Conservation (phyloP, 192 early-diverging fungal genomes). For the Chytriomyces sp. region DNA sequence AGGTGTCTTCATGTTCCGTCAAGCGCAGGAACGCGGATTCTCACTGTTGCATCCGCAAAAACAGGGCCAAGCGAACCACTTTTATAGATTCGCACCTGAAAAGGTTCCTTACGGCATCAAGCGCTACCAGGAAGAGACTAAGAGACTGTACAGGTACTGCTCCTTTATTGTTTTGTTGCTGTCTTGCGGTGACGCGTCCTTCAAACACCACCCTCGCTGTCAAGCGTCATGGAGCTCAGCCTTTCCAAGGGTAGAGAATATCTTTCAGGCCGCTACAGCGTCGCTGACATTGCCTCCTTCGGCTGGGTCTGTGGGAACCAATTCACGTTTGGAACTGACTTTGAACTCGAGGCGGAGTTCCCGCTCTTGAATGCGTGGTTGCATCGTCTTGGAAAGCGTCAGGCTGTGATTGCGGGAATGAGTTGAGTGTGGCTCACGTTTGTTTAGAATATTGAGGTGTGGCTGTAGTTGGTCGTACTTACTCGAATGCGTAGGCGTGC, state of each 20-base stretch:
- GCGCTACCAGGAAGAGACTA: slow-evolving; percentile 59
- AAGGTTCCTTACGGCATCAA: slow-evolving; percentile 55
- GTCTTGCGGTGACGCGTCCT: neutral
- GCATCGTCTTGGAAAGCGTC: slow-evolving; percentile 37
- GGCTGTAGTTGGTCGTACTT: too few relatives aligned
- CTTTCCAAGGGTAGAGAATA: slow-evolving; percentile 22
- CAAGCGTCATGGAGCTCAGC: slow-evolving; percentile 32
- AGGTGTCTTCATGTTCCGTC: neutral
- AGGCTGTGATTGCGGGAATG: slow-evolving; percentile 45
- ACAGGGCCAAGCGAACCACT: slow-evolving; percentile 57
- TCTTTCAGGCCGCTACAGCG: slow-evolving; percentile 39
- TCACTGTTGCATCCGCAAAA: too few relatives aligned
- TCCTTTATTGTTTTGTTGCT: neutral
- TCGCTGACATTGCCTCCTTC: slow-evolving; percentile 59
- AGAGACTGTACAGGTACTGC: slow-evolving; percentile 49
- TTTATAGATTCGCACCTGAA: slow-evolving; percentile 49
- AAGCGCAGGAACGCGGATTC: too few relatives aligned
- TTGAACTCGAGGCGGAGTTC: slow-evolving; percentile 37
- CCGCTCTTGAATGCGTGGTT: slow-evolving; percentile 52
- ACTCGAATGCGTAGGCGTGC: too few relatives aligned
- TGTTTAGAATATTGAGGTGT: neutral
- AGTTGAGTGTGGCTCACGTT: slow-evolving; percentile 21
- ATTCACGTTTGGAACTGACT: neutral
- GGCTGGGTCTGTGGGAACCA: slow-evolving; percentile 38
- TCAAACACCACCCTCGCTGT: neutral